phyloP scores from a whole-genome alignment of 495 filamentous ascomycete species.

The Neurospora sp. region DNA sequence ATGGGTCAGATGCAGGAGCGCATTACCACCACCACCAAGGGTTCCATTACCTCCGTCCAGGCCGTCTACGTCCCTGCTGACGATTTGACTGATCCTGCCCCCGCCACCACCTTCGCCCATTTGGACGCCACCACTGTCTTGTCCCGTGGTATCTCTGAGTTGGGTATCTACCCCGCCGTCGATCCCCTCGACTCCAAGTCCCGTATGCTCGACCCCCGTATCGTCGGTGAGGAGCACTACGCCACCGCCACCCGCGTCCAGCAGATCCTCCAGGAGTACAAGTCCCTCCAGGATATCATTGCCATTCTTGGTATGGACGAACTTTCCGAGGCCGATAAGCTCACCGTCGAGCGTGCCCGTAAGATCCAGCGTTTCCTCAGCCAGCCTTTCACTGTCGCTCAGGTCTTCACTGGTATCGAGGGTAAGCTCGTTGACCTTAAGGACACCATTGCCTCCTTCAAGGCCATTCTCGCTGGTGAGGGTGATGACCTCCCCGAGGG shows the following conservation, averaged over 20 bases:
- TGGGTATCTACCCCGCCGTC: slow-evolving; percentile 99
- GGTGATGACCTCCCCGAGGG: slow-evolving; percentile 91
- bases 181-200: slow-evolving; percentile 99
- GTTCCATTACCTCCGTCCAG: slow-evolving; percentile 99
- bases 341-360: slow-evolving; percentile 99
- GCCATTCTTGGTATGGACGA: slow-evolving; percentile 99
- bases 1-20: slow-evolving; percentile 99
- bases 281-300: slow-evolving; percentile 99
- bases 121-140: slow-evolving; percentile 99
- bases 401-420: slow-evolving; percentile 99
- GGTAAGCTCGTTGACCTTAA: slow-evolving; percentile 94
- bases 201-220: slow-evolving; percentile 97
- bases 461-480: slow-evolving; percentile 92
- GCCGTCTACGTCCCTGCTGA: slow-evolving; percentile 99
- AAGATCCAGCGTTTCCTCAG: slow-evolving; percentile 99
- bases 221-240: slow-evolving; percentile 98
- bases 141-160: slow-evolving; percentile 99
- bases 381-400: slow-evolving; percentile 97
- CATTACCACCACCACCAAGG: slow-evolving; percentile 99
- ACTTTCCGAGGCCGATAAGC: slow-evolving; percentile 95
- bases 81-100: slow-evolving; percentile 99
- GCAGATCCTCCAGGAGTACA: slow-evolving; percentile 99
- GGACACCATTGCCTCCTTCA: slow-evolving; percentile 95
- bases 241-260: slow-evolving; percentile 86
- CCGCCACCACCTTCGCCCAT: slow-evolving; percentile 99